Base-by-base conservation (phyloP, 495 filamentous ascomycete genomes). In the Neurospora intermedia region DNA sequence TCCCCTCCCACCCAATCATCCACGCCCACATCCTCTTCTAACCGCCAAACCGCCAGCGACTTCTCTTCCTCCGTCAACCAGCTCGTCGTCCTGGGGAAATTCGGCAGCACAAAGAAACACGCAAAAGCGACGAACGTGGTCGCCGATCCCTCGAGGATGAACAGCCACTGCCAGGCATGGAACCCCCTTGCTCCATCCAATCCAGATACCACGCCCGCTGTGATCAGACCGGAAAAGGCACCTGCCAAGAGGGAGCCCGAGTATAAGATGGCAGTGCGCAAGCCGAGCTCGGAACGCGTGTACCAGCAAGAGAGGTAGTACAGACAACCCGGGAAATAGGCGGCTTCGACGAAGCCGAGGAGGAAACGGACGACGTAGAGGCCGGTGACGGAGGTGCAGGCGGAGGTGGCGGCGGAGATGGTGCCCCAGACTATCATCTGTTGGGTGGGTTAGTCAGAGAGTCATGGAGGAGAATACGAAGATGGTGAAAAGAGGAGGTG, bases 21-120 rank as follows among this genome's bases (percentile, higher is more conserved):
- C 75, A 91, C 85, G 13, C 93, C 93, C 73, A 93, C 90, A 80
- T 97, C 93, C 76, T 93, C 91, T 73, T 91, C 87, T 10, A 94
- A 79, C 7, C 92, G 83, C 88, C 90, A 93, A 40, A 86, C 80
- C 46, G 91, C 92, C 11, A 94, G 82, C 13, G 87, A 82, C 43
- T 87, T 86, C 77, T 94, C 91, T 76, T 92, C 87, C 69, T 91
- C 87, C 3, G 85, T 89, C 20, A 95, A 82, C 91, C 92, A 93
- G 11, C 75, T 78, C 2, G 92, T 94, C 43, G 92, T 94, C 23
- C 89, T 84, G n/a, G 92, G 93, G 74, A 93, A 93, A 79, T 96
- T 91, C 16, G 93, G 93, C 18, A 96, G 81, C 35, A 93, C 80
- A 74, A 90, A 90, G 74, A 86, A 87, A 40, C 88, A 84, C 38